These are phyloP conservation scores for Daldinia concentrica DNA, from an alignment of 495 filamentous ascomycete genomes.

Conservation along the genomic window DNA sequence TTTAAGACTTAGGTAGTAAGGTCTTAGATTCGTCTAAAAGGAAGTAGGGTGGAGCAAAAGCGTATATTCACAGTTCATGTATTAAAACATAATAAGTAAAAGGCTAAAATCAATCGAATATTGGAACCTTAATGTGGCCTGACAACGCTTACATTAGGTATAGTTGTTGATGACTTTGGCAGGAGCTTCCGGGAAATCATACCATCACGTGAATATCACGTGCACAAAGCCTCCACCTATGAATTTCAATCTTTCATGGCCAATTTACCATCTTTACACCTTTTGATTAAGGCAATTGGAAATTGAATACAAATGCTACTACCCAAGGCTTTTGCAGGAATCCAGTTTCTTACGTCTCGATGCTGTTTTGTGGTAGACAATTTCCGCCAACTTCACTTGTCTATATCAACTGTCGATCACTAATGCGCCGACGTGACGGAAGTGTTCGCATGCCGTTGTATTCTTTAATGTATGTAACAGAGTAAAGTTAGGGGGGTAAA, in stretches of 20 bases:
- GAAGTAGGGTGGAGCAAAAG: background rate
- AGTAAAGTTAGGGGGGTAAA: background rate
- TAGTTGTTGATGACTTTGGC: background rate
- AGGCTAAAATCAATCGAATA: background rate
- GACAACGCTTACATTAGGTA: background rate
- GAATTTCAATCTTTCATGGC: constrained; percentile 34
- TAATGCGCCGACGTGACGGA: background rate
- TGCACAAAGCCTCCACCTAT: constrained; percentile 37
- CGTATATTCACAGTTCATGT: background rate
- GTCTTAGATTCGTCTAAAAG: background rate
- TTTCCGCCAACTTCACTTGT: background rate
- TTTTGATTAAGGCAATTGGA: constrained; percentile 1
- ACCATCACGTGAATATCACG: constrained; percentile 44
- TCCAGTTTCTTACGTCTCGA: background rate
- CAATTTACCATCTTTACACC: constrained; percentile 17
- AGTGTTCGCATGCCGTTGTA: background rate
- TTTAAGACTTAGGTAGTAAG: background rate
- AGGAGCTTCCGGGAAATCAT: constrained; percentile 20
- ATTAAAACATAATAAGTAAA: background rate
- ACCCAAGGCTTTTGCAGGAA: background rate
- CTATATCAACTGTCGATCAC: background rate
- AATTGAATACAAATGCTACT: constrained; percentile 10
- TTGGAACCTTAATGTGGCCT: constrained; percentile 15
- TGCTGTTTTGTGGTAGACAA: background rate
- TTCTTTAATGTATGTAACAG: background rate